Conservation (phyloP, 2,329 filamentous ascomycete species). For the Furcasterigmium furcatum region DNA sequence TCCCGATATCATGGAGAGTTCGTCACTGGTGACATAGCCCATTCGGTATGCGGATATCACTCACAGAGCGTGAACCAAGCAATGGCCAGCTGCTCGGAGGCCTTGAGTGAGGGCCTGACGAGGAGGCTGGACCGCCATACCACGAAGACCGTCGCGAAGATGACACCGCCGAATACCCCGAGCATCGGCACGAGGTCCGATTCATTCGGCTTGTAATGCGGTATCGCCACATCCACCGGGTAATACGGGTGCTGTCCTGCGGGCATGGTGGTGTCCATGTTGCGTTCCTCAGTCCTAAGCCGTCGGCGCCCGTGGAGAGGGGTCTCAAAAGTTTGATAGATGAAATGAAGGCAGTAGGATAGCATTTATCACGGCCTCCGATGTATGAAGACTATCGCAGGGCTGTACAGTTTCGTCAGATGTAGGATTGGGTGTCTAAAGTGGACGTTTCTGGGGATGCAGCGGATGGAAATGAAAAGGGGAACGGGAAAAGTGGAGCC, state of each 20-base stretch:
- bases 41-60: no score
- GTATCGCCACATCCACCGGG: constrained; percentile 38
- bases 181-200: constrained; percentile 33
- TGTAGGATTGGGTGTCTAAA: neutral
- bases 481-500: neutral
- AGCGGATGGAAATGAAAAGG: neutral
- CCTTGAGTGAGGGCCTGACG: constrained; percentile 24
- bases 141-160: constrained; percentile 25
- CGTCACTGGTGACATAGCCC: no score
- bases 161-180: constrained; percentile 29
- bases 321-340: no score
- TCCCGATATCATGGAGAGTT: neutral
- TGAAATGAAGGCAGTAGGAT: no score
- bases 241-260: constrained; percentile 44
- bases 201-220: constrained; percentile 42
- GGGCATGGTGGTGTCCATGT: neutral
- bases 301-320: no score
- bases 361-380: no score
- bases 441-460: neutral
- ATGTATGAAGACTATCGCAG: no score
- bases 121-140: constrained; percentile 24
- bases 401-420: no score
- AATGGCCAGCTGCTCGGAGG: constrained; percentile 37
- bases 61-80: constrained; percentile 57
- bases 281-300: no score